Base-by-base conservation (phyloP, 306 rosid species). In the Citrullus colocynthis region DNA sequence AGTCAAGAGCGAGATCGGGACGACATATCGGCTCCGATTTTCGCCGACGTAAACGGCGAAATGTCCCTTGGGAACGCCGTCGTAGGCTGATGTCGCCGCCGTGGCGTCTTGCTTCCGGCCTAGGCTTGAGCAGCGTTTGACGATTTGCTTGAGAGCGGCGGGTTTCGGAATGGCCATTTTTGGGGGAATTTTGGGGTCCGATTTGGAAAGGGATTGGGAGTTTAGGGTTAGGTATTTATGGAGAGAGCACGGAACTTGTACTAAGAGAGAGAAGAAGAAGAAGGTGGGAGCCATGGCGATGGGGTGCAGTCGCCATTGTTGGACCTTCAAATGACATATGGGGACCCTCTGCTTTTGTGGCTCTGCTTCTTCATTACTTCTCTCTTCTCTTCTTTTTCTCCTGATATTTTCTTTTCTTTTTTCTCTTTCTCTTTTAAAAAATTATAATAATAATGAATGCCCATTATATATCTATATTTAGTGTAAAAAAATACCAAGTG, bases 11-110 rank as follows among this genome's bases (percentile, higher is more conserved):
- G 97, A 92, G 75, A 95, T 95, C 1, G 98, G 97, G 4, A 95
- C 97, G 75, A 95, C 88, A 82, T 90, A 82, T 85, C 98, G 87
- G 55, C 84, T 92, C 80, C 97, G 78, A 63, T 90, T 90, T 57
- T 90, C 90, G 8, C 98, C 97, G 3, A 95, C 98, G 6, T 95
- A 95, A 2, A 95, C 96, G 7, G 96, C 85, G 64, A 95, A 95
- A 74, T 95, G 98, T 0, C 98, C 98, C 74, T 90, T 92, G 12
- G 97, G 97, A 57, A 95, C 97, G 48, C 87, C 97, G 5, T 86
- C 70, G 95, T 4, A 86, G 88, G 0, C 88, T 83, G 15, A 85
- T 82, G 56, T 0, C 2, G 56, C 5, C 6, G 57, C 84, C 86
- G 1, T 81, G 82, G 59, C 85, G 88, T 1, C 87, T 62, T 78